A percentile compares a stretch with the other conserved stretches of the same genome.
Conservation (phyloP, 371 early-diverging fungal species). For the Sporodiniella umbellata region DNA sequence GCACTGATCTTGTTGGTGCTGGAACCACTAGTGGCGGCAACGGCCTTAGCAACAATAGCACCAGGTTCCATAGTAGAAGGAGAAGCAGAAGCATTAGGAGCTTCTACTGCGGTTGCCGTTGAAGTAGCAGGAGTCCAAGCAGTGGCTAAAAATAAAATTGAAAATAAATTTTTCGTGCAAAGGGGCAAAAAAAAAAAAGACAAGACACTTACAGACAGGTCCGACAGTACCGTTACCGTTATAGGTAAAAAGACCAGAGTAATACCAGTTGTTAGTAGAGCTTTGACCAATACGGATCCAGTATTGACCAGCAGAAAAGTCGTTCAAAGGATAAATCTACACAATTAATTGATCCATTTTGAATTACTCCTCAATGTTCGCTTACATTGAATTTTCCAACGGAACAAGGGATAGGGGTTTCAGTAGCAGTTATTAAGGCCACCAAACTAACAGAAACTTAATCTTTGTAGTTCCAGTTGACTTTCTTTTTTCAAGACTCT, state of each 20-base stretch:
- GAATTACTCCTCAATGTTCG: neutral
- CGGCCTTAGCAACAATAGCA: neutral
- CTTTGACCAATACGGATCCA: conserved; percentile 39
- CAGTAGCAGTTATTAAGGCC: conserved; percentile 9
- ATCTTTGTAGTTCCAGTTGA: neutral
- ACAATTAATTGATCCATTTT: neutral
- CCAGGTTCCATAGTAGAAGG: neutral
- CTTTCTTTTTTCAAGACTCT: conserved; percentile 1
- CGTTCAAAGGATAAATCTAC: conserved; percentile 35
- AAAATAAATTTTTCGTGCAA: no score
- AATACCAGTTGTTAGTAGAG: conserved; percentile 24
- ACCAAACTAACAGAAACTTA: conserved; percentile 4
- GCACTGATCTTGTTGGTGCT: conserved; percentile 16
- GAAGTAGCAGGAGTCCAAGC: conserved; percentile 10
- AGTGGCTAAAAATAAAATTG: conserved; percentile 2
- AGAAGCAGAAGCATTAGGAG: conserved; percentile 15
- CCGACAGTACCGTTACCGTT: conserved; percentile 28
- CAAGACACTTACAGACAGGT: conserved; percentile 23
- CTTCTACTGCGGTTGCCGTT: conserved; percentile 14
- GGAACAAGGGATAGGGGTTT: conserved; percentile 7
- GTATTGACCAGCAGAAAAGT: conserved; percentile 32
- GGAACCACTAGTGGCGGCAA: conserved; percentile 3
- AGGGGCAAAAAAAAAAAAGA: conserved; percentile 5
- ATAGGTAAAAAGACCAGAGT: conserved; percentile 38
- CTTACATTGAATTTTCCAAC: conserved; percentile 11